Evolutionary conservation across 306 rosid genomes (phyloP), one percentile per base, ranked within the genome.

Genomic region (Comarum palustre): DNA sequence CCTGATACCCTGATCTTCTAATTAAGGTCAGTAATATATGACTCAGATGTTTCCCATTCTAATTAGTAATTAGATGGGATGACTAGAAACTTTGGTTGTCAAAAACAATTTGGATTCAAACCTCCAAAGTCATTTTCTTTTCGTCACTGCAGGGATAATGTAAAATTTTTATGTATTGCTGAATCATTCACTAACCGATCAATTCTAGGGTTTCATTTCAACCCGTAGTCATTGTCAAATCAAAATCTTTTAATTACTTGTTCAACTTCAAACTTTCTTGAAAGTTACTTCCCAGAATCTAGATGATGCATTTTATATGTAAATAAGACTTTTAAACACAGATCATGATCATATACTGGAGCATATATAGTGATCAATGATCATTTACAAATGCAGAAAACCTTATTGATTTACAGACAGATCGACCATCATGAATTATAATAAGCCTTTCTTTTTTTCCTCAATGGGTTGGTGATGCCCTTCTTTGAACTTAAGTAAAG

Each of bases 371-470:
- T 38, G 41, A 34, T 34, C 6, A 6, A 7, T 38, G 29, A 46
- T 46, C 16, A 45, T 68, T 46, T 27, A 29, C 51, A 48, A 68
- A 68, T 29, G 42, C 46, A 68, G 47, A 43, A 55, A 68, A 48
- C 20, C 12, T 15, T 54, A 22, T 22, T 54, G 8, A 22, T 54
- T 22, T 54, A 22, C 60, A 22, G 60, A 22, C 31, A 54, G 31
- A 11, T 54, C 16, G 31, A 54, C 31, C 15, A 22, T 22, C 60
- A 1, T 54, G 15, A 31, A 54, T 19, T 69, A 29, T 19, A 48
- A 48, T 31, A 47, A 22, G 9, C 36, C 24, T 20, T 51, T 4
- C 20, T 51, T 3, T 19, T 14, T 8, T 31, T 34, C 19, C 12
- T 0, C 2, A 69, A 20, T 50, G 32, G 73, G 36, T 20, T 6